These are phyloP conservation scores for Penicillium sp. DNA, from an alignment of 2,329 filamentous ascomycete genomes.

Conservation along the genomic window DNA sequence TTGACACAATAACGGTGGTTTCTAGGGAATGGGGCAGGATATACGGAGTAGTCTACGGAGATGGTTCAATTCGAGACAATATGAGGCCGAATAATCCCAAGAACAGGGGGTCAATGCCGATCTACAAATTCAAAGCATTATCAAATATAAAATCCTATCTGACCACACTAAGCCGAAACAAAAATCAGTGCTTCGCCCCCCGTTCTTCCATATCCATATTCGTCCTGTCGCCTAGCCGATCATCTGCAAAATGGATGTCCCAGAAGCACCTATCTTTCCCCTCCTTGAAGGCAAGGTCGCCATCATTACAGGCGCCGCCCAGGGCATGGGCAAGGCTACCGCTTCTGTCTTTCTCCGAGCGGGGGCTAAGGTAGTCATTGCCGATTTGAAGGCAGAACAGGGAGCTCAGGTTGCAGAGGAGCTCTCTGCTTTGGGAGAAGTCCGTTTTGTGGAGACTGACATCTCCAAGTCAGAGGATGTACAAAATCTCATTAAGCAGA, in stretches of 20 bases:
- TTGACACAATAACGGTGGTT: background rate
- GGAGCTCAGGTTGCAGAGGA: constrained; percentile 18
- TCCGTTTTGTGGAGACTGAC: constrained; percentile 27
- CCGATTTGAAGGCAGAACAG: constrained; percentile 64
- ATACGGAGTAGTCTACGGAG: background rate
- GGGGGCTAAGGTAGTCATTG: constrained; percentile 73
- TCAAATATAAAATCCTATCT: too few relatives aligned
- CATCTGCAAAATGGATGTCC: background rate
- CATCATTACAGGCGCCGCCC: constrained; percentile 29
- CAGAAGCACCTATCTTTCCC: constrained; percentile 4
- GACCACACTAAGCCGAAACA: background rate
- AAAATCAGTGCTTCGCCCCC: background rate
- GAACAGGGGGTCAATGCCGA: background rate
- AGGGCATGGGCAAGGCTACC: constrained; percentile 35
- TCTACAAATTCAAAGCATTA: background rate
- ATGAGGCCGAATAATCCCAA: background rate
- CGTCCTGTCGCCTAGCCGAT: background rate
- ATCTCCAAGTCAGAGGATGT: constrained; percentile 34
- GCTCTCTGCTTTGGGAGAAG: constrained; percentile 16
- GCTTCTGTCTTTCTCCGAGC: constrained; percentile 68
- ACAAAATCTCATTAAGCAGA: constrained; percentile 33
- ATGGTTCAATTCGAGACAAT: background rate
- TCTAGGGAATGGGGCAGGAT: background rate
- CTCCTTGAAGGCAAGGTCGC: constrained; percentile 17
- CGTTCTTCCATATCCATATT: background rate